Percentiles rank a stretch among this genome's conserved stretches.
Evolutionary conservation across 1,284 basidiomycete genomes (phyloP).

Genomic region (Ceratobasidium theobromae): DNA sequence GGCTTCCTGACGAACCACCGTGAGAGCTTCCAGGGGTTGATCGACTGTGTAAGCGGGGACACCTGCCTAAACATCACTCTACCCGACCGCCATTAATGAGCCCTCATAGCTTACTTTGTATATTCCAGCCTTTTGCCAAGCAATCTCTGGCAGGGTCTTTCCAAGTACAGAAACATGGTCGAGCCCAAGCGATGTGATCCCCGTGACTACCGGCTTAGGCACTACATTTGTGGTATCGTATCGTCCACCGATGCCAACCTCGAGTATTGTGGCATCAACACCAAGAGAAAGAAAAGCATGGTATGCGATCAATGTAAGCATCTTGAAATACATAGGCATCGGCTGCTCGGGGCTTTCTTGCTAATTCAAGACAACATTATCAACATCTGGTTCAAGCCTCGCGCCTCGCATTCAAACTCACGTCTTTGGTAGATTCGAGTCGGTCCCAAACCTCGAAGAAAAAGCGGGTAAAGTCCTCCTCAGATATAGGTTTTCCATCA

Average conservation of each 20-base stretch:
- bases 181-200: slow-evolving; percentile 87
- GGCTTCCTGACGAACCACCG: slow-evolving; percentile 68
- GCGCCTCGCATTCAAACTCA: slow-evolving; percentile 42
- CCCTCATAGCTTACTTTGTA: slow-evolving; percentile 66
- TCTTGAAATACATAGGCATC: slow-evolving; percentile 93
- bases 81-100: neutral
- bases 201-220: slow-evolving; percentile 84
- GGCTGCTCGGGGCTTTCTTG: slow-evolving; percentile 52
- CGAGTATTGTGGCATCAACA: slow-evolving; percentile 88
- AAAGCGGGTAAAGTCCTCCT: slow-evolving; percentile 84
- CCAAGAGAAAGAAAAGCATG: slow-evolving; percentile 83
- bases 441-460: slow-evolving; percentile 98
- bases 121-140: slow-evolving; percentile 95
- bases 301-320: slow-evolving; percentile 89
- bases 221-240: slow-evolving; percentile 98
- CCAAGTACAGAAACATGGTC: slow-evolving; percentile 94
- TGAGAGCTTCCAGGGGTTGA: slow-evolving; percentile 70
- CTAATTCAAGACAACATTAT: neutral
- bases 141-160: slow-evolving; percentile 87
- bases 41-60: slow-evolving; percentile 84
- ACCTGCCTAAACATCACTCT: slow-evolving; percentile 54
- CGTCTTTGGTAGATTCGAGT: slow-evolving; percentile 67
- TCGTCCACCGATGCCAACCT: slow-evolving; percentile 94
- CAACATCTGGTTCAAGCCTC: neutral
- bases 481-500: slow-evolving; percentile 86